phyloP scores from a whole-genome alignment of 371 early-diverging fungal genomes.

The Cokeromyces recurvatus region DNA sequence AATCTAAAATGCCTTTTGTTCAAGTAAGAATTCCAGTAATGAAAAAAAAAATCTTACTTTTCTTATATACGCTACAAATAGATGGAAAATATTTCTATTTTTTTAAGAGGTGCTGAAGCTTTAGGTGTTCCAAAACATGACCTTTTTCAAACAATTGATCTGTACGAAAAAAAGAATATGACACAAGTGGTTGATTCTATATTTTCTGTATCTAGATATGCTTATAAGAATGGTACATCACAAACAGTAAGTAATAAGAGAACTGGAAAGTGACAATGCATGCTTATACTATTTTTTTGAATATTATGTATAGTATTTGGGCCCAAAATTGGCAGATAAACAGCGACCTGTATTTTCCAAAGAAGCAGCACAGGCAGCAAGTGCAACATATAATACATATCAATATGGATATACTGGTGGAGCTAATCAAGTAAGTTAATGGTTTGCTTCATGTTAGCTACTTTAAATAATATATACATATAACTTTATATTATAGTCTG shows the following conservation, averaged over 20 bases:
- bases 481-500: conserved; percentile 20
- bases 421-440: conserved; percentile 42
- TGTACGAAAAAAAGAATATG: conserved; percentile 85
- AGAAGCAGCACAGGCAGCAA: conserved; percentile 62
- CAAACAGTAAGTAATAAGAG: conserved; percentile 38
- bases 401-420: conserved; percentile 60
- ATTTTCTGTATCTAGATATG: conserved; percentile 79
- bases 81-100: conserved; percentile 87
- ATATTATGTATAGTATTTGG: conserved; percentile 47
- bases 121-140: conserved; percentile 80
- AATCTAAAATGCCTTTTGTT: conserved; percentile 76
- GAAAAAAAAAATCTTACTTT: too few species aligned
- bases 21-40: conserved; percentile 44
- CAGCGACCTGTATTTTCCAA: conserved; percentile 60
- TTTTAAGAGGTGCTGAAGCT: conserved; percentile 66
- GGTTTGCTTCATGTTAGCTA: not conserved
- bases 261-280: too few species aligned
- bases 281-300: too few species aligned
- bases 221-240: conserved; percentile 60
- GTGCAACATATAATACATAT: conserved; percentile 48
- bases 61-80: conserved; percentile 10
- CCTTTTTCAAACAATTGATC: conserved; percentile 87
- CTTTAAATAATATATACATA: too few species aligned
- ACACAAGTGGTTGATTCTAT: conserved; percentile 74
- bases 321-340: conserved; percentile 76